Evolutionary conservation across 2,329 filamentous ascomycete genomes (phyloP).

Genomic region (Exophiala sp.): DNA sequence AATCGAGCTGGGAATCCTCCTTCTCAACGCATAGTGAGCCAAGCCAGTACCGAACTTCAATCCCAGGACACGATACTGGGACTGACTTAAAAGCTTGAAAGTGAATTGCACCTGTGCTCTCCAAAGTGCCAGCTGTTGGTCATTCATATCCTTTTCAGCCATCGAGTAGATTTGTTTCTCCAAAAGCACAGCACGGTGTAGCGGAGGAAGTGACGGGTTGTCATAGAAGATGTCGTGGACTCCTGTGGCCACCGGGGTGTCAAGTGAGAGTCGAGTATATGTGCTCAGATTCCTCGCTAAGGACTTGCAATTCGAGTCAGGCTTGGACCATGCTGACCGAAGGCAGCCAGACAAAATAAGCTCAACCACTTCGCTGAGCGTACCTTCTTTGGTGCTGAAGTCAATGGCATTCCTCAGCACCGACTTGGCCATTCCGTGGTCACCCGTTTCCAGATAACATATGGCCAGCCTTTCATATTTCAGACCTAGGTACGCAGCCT

Average conservation of each 20-base stretch:
- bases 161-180: constrained; percentile 24
- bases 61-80: constrained; percentile 13
- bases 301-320: constrained; percentile 35
- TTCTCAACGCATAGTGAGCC: constrained; percentile 9
- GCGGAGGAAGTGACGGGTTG: constrained; percentile 8
- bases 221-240: constrained; percentile 17
- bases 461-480: constrained; percentile 43
- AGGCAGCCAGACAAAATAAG: constrained; percentile 30
- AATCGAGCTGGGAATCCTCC: background rate
- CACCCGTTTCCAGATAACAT: constrained; percentile 37
- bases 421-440: constrained; percentile 34
- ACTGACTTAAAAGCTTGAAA: constrained; percentile 5
- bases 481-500: constrained; percentile 37
- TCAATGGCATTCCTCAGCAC: constrained; percentile 39
- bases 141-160: constrained; percentile 4
- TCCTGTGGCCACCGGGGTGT: background rate
- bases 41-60: constrained; percentile 12
- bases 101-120: constrained; percentile 2
- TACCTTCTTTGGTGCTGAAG: constrained; percentile 37
- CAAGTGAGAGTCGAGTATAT: constrained; percentile 4
- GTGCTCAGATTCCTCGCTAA: constrained; percentile 33
- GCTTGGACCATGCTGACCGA: constrained; percentile 32
- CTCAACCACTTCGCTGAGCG: constrained; percentile 32
- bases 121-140: constrained; percentile 8
- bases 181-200: constrained; percentile 24